Evolutionary conservation across 306 rosid genomes (phyloP), one percentile per base, ranked within the genome.

Genomic region (Oemleria cerasiformis): DNA sequence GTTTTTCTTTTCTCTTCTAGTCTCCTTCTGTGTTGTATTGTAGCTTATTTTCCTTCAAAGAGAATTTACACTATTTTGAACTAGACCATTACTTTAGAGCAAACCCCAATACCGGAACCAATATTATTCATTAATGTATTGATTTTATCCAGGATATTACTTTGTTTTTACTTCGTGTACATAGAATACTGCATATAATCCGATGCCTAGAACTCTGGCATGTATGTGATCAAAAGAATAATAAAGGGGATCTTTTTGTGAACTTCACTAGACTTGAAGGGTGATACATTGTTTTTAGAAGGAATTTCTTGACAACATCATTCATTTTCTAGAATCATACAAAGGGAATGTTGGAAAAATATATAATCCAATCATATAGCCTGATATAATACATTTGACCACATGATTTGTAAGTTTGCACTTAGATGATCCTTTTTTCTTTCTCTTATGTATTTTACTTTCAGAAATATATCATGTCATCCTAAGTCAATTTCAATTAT

Each of bases 401-500:
- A 50, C 36, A 10, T 11, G 25, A n/a, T 67, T 47, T 67, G 44
- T 34, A 9, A 67, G 17, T 65, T 25, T 40, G 36, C 57, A 25
- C 16, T 50, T 8, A 40, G 15, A 9, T 30, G 2, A 36, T n/a
- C 9, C 1, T 30, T 14, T 13, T 13, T 14, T 13, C 15, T 14
- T 65, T 13, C 19, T 9, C 47, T 42, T 47, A 30, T 73, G 19
- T 53, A 20, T 68, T 5, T 7, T 48, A 4, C 40, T 20, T 47
- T 19, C 4, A 45, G 25, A 11, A 23, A 34, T 16, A 30, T 13
- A 9, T 43, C 0, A 2, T 21, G 23, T 50, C n/a, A 11, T 10
- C 43, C 5, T 10, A 8, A 60, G 43, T 47, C 79, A 70, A 58
- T 75, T 84, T 55, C 40, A 1, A 61, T 5, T 41, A 8, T 30